Evolutionary conservation across 495 filamentous ascomycete genomes (phyloP).

Genomic region (Corynascus novoguineensis): DNA sequence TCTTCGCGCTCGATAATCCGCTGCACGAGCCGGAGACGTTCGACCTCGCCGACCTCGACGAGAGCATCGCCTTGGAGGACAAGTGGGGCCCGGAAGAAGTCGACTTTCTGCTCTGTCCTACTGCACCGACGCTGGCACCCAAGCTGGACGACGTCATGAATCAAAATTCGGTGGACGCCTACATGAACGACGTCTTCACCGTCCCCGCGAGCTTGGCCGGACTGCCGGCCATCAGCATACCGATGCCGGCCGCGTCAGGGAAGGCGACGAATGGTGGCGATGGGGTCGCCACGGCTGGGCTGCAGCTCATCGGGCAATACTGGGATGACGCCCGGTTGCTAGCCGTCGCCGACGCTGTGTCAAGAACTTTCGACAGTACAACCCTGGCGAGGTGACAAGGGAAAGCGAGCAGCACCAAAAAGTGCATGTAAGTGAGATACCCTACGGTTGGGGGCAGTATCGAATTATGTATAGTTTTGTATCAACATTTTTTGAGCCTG

Average conservation of each 20-base stretch:
- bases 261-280: conserved; percentile 22
- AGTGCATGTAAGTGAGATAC: no score
- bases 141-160: conserved; percentile 47
- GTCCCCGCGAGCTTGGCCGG: conserved; percentile 92
- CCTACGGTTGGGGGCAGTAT: no score
- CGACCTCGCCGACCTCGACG: conserved; percentile 43
- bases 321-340: conserved; percentile 72
- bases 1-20: conserved; percentile 64
- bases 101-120: conserved; percentile 85
- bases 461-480: no score
- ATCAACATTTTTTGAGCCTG: no score
- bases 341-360: conserved; percentile 47
- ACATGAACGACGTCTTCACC: conserved; percentile 92
- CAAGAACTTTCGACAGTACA: conserved; percentile 16
- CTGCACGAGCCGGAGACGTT: conserved; percentile 47
- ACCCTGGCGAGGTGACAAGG: background rate
- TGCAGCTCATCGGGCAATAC: conserved; percentile 90
- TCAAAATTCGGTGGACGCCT: conserved; percentile 43
- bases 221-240: conserved; percentile 81
- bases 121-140: conserved; percentile 73
- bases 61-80: conserved; percentile 36
- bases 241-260: conserved; percentile 45
- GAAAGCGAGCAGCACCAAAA: background rate
- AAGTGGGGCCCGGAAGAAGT: conserved; percentile 53
- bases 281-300: conserved; percentile 49